These are phyloP conservation scores for Coffea humblotiana DNA, from an alignment of 305 asterid species.

Conservation along the genomic window DNA sequence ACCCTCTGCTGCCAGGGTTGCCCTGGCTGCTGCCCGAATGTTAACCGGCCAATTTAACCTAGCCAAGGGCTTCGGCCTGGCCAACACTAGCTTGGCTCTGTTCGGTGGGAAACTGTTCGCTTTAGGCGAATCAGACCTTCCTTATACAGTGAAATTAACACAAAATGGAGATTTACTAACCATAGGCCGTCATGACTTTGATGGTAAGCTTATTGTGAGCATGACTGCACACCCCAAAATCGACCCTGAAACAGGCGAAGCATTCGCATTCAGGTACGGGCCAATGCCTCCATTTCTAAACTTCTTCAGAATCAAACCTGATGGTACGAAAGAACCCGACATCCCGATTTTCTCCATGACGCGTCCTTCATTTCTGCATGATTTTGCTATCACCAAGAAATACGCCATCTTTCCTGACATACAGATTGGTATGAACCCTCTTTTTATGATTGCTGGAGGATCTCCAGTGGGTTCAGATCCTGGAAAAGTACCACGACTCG, in stretches of 20 bases:
- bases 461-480: slow-evolving; percentile 37
- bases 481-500: slow-evolving; percentile 44
- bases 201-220: slow-evolving; percentile 39
- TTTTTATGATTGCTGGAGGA: slow-evolving; percentile 37
- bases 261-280: slow-evolving; percentile 58
- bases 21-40: slow-evolving; percentile 22
- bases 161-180: slow-evolving; percentile 55
- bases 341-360: slow-evolving; percentile 49
- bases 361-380: slow-evolving; percentile 44
- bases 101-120: slow-evolving; percentile 48
- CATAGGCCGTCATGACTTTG: slow-evolving; percentile 48
- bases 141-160: slow-evolving; percentile 39
- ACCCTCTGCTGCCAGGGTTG: slow-evolving; percentile 46
- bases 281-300: slow-evolving; percentile 43
- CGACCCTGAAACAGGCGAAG: slow-evolving; percentile 45
- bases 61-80: slow-evolving; percentile 43
- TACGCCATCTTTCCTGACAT: slow-evolving; percentile 57
- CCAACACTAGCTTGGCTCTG: slow-evolving; percentile 57
- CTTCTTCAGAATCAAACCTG: slow-evolving; percentile 36
- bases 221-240: slow-evolving; percentile 83
- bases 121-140: slow-evolving; percentile 59
- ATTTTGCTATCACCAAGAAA: slow-evolving; percentile 52
- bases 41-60: slow-evolving; percentile 41
- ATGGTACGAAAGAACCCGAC: slow-evolving; percentile 45
- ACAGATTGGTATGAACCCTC: slow-evolving; percentile 46